Percentiles rank a stretch among this genome's conserved stretches.
Conservation (phyloP, 768 basidiomycete species). For the Rickenella mellea region DNA sequence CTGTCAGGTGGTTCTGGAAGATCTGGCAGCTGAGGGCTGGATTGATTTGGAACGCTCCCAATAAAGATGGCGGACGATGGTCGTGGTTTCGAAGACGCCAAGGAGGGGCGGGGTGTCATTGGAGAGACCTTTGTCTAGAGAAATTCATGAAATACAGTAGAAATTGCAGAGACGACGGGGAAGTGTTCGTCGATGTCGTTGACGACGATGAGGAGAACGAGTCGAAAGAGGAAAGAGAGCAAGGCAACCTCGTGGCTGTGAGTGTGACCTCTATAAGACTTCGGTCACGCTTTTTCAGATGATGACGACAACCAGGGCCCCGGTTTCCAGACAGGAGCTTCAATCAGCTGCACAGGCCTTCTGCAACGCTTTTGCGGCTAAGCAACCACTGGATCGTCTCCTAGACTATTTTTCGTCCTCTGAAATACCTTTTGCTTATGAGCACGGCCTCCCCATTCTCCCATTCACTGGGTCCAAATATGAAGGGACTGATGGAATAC, state of each 20-base stretch:
- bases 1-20: conserved; percentile 61
- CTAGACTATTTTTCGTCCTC: conserved; percentile 42
- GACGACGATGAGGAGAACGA: background rate
- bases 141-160: background rate
- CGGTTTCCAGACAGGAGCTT: conserved; percentile 15
- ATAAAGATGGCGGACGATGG: conserved; percentile 57
- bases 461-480: conserved; percentile 53
- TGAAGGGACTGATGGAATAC: conserved; percentile 31
- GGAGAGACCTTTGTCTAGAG: conserved; percentile 3
- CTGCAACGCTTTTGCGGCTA: conserved; percentile 41
- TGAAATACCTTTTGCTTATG: conserved; percentile 33
- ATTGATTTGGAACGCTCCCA: conserved; percentile 29
- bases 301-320: background rate
- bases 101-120: conserved; percentile 43
- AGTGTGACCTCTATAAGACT: background rate
- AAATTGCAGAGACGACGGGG: background rate
- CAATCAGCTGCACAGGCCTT: conserved; percentile 35
- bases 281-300: background rate
- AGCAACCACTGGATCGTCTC: conserved; percentile 31
- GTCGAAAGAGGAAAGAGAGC: background rate
- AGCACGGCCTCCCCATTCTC: conserved; percentile 43
- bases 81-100: conserved; percentile 33
- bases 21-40: conserved; percentile 41
- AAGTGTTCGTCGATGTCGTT: background rate
- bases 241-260: background rate